Evolutionary conservation across 352 stramenopile species (phyloP), one percentile per base, ranked within the genome.

Genomic region (Phytopythium delawarense): DNA sequence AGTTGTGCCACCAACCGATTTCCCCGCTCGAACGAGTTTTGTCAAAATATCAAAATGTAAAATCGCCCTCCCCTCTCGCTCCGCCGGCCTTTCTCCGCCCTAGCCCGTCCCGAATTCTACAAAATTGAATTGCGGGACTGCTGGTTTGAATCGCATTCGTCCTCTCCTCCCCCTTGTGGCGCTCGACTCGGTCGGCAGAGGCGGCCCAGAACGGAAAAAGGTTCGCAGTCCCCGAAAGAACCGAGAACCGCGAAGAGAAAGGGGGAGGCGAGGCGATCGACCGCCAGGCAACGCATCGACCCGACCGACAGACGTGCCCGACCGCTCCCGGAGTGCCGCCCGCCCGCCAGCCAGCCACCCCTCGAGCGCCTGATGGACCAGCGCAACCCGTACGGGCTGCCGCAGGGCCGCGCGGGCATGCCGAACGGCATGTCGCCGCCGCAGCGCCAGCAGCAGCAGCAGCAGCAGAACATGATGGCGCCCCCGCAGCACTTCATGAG

Each of bases 401-500:
- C 75, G 39, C 64, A 62, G 0, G 72, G 70, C 21, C 77, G 79
- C 28, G 65, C 60, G 7, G 74, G 70, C 21, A 59, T 76, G 64
- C 70, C 76, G 15, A 76, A 73, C 62, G 65, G 72, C 60, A 78
- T 88, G 72, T 28, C 58, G 49, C 34, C 60, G 28, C 64, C 64
- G 48, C 67, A 70, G 52, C 61, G 61, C 9, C 28, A 32, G 28
- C 28, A 32, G 28, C 28, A 32, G 28, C 28, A 70, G 51, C 32
- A 28, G 30, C 60, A 79, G 58, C 77, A 79, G 46, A 79, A 79
- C 62, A 78, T 76, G 20, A 57, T 57, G 51, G 23, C 15, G 20
- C 67, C 69, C 55, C 76, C 75, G 64, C 77, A 80, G 66, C 76
- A 84, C 58, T 92, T 88, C 63, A 88, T 90, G 79, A 78, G 78